Evolutionary conservation across 805 yeast genomes (phyloP).

Genomic region (Brettanomyces nanus): DNA sequence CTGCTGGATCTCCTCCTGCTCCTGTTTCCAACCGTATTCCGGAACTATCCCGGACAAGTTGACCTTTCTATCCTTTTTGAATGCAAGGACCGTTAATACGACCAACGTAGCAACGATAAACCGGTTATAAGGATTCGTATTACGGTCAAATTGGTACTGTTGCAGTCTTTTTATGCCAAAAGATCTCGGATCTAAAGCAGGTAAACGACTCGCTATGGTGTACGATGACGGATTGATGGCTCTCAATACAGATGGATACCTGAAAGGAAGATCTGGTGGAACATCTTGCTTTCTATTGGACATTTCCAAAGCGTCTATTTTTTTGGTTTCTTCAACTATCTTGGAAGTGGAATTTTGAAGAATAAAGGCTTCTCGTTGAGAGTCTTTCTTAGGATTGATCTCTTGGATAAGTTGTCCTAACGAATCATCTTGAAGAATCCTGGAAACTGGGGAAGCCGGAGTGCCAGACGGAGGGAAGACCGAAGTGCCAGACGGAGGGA

Average conservation of each 20-base stretch:
- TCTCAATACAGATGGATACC: slow-evolving; percentile 28
- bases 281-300: slow-evolving; percentile 7
- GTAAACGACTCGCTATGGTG: slow-evolving; percentile 26
- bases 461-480: background rate
- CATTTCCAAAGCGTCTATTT: slow-evolving; percentile 7
- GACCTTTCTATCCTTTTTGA: slow-evolving; percentile 42
- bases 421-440: background rate
- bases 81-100: slow-evolving; percentile 41
- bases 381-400: background rate
- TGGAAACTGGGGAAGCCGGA: background rate
- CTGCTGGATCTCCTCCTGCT: slow-evolving; percentile 12
- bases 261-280: slow-evolving; percentile 59
- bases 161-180: slow-evolving; percentile 34
- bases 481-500: background rate
- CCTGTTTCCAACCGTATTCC: slow-evolving; percentile 21
- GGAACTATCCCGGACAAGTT: slow-evolving; percentile 25
- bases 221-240: slow-evolving; percentile 23
- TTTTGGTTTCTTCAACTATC: background rate
- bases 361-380: slow-evolving; percentile 1
- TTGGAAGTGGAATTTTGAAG: background rate
- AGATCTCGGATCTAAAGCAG: slow-evolving; percentile 28
- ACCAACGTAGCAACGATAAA: slow-evolving; percentile 41
- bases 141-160: slow-evolving; percentile 37
- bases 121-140: slow-evolving; percentile 52
- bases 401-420: slow-evolving; percentile 1